These are phyloP conservation scores for Phytophthora uliginosa DNA, from an alignment of 352 stramenopile genomes.

Conservation along the genomic window DNA sequence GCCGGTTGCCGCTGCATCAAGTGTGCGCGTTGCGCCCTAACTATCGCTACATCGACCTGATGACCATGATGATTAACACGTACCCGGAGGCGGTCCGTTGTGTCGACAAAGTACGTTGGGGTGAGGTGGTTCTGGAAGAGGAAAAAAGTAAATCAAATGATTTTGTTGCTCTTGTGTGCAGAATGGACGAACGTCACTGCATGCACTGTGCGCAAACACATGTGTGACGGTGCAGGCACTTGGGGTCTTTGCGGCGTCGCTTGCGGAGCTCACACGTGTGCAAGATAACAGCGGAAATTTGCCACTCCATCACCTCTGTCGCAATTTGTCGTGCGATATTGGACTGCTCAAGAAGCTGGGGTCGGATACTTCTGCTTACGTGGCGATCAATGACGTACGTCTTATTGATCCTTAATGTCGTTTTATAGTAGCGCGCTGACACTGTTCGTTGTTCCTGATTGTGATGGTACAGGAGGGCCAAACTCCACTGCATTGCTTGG, in stretches of 20 bases:
- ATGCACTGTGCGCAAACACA: conserved; percentile 61
- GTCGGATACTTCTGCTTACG: conserved; percentile 38
- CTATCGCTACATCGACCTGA: conserved; percentile 64
- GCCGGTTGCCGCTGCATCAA: conserved; percentile 59
- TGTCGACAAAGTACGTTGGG: conserved; percentile 52
- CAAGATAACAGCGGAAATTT: conserved; percentile 55
- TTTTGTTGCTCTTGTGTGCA: conserved; percentile 5
- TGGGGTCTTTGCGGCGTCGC: conserved; percentile 35
- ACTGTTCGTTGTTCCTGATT: not conserved
- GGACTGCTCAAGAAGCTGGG: conserved; percentile 55
- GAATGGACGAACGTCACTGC: conserved; percentile 59
- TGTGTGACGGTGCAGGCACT: conserved; percentile 56
- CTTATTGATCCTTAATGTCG: not conserved
- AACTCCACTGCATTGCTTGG: conserved; percentile 59
- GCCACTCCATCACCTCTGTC: conserved; percentile 65
- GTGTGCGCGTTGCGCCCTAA: conserved; percentile 58
- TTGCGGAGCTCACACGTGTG: conserved; percentile 46
- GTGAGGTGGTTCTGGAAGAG: not conserved
- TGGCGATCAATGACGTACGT: conserved; percentile 52
- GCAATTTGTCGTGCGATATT: conserved; percentile 50
- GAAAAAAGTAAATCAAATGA: conserved; percentile 1
- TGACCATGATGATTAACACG: conserved; percentile 59
- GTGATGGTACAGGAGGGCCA: conserved; percentile 35
- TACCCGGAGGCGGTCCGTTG: conserved; percentile 42
- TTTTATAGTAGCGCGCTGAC: not conserved